Evolutionary conservation across 176 grass and related monocot species (phyloP).

Genomic region (Musa schizocarpa): DNA sequence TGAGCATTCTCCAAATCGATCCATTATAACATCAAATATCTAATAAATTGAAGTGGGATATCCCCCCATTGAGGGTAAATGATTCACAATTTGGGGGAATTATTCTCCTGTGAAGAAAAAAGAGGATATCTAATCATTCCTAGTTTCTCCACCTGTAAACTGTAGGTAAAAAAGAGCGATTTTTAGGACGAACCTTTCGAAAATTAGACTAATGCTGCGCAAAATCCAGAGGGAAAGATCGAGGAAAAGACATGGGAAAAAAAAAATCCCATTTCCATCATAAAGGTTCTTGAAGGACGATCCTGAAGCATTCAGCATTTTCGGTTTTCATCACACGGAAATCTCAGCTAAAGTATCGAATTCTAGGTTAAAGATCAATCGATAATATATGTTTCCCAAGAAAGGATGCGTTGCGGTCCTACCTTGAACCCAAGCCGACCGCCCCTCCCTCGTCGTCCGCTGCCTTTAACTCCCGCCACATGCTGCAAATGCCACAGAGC

Average conservation of each 20-base stretch:
- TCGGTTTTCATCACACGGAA: background rate
- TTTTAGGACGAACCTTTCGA: background rate
- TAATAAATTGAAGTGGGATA: background rate
- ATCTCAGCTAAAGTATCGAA: background rate
- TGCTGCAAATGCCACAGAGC: slow-evolving; percentile 1
- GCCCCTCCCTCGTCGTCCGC: background rate
- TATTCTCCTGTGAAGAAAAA: background rate
- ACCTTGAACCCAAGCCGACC: background rate
- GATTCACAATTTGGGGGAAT: background rate
- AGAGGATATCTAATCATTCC: background rate
- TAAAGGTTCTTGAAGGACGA: no score
- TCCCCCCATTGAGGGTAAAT: background rate
- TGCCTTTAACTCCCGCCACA: background rate
- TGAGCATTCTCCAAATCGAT: background rate
- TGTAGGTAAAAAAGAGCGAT: background rate
- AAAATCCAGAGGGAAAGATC: no score
- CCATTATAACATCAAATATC: background rate
- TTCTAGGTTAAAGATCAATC: background rate
- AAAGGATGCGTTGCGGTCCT: background rate
- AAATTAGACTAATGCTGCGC: no score
- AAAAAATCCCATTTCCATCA: no score
- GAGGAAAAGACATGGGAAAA: no score
- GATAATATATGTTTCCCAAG: background rate
- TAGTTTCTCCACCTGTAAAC: background rate
- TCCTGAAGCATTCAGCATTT: background rate